Percentiles rank a stretch among this genome's conserved stretches.
These are phyloP conservation scores for Carex scoparia DNA, from an alignment of 176 grass and related monocot genomes.

Conservation along the genomic window DNA sequence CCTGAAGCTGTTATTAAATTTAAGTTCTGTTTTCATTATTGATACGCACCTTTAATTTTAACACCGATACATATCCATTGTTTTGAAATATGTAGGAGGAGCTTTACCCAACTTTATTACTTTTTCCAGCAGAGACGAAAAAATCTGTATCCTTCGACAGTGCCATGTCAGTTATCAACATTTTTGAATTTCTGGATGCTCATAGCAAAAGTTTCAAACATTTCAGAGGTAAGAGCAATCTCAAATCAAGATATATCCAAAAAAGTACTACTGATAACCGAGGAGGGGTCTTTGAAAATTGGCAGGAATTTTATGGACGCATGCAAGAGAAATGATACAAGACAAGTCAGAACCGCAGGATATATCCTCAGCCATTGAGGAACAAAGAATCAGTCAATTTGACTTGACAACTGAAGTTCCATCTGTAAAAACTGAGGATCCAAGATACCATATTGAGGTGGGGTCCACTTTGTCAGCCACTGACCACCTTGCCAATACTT, in stretches of 20 bases:
- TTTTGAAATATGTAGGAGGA: constrained; percentile 49
- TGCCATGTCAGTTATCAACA: constrained; percentile 55
- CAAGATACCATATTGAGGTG: constrained; percentile 22
- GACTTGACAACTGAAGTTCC: neutral
- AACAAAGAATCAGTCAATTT: constrained; percentile 12
- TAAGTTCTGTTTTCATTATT: constrained; percentile 13
- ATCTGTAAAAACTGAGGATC: neutral
- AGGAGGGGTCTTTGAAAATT: neutral
- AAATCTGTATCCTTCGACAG: constrained; percentile 61
- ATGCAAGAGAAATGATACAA: constrained; percentile 19
- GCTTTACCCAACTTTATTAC: constrained; percentile 58
- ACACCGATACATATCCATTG: constrained; percentile 24
- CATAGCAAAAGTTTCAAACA: constrained; percentile 45
- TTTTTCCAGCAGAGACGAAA: constrained; percentile 84
- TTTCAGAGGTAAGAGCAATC: constrained; percentile 14
- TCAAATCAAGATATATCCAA: neutral
- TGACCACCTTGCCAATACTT: constrained; percentile 38
- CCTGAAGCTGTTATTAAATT: constrained; percentile 3
- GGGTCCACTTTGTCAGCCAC: constrained; percentile 62
- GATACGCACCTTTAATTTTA: constrained; percentile 23
- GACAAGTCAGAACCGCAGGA: constrained; percentile 28
- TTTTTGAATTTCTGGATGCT: constrained; percentile 73
- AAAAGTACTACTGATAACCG: neutral
- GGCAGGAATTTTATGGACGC: constrained; percentile 59
- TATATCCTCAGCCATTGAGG: constrained; percentile 30